Evolutionary conservation across 768 basidiomycete genomes (phyloP).

Genomic region (Leccinellum luteum): DNA sequence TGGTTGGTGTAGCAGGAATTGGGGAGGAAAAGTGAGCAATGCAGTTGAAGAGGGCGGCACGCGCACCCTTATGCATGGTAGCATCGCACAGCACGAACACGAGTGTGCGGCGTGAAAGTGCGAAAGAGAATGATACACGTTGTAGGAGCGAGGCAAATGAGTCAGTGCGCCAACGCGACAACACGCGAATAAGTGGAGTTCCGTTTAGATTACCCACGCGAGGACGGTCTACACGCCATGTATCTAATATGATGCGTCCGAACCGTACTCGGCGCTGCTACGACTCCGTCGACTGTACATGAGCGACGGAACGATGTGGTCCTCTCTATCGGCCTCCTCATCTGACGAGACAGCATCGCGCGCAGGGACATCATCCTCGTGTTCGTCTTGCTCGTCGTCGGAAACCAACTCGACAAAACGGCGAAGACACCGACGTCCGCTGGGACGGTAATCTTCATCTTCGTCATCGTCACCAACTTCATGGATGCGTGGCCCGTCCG

Average conservation of each 20-base stretch:
- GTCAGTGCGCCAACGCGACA: conserved; percentile 5
- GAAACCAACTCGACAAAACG: conserved; percentile 4
- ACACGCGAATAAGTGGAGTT: background rate
- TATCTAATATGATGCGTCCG: conserved; percentile 12
- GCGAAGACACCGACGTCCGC: background rate
- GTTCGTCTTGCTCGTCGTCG: conserved; percentile 13
- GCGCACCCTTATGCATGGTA: conserved; percentile 27
- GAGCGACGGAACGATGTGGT: background rate
- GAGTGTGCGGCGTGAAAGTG: conserved; percentile 31
- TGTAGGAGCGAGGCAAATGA: conserved; percentile 22
- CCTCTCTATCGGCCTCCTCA: conserved; percentile 13
- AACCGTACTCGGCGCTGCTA: conserved; percentile 20
- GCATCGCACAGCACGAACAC: conserved; percentile 29
- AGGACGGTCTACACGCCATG: conserved; percentile 2
- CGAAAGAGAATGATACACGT: conserved; percentile 24
- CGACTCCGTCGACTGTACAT: background rate
- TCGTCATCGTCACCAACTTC: conserved; percentile 20
- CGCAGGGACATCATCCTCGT: background rate
- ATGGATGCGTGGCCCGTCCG: conserved; percentile 21
- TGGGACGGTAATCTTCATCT: conserved; percentile 1
- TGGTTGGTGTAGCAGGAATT: conserved; percentile 6
- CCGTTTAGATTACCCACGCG: background rate
- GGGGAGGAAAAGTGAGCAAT: conserved; percentile 8
- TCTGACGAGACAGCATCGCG: conserved; percentile 16
- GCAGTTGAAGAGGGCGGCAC: conserved; percentile 19